Conservation (phyloP, 345 rosid species). For the Citrus maxima region DNA sequence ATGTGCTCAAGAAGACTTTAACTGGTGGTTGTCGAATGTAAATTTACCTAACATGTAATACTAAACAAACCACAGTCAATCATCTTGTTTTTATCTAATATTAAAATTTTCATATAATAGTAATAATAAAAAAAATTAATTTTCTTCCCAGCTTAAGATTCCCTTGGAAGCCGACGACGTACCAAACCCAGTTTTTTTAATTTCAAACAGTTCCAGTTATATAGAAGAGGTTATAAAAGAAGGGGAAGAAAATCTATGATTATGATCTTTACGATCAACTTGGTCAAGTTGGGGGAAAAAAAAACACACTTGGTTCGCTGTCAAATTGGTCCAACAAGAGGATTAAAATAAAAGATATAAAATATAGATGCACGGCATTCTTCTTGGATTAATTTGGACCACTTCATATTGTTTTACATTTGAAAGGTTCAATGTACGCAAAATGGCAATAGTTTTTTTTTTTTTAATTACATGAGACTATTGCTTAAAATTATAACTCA, state of each 20-base stretch:
- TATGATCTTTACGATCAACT: not conserved
- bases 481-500: too few relatives aligned
- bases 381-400: too few relatives aligned
- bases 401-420: not conserved
- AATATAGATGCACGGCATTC: not conserved
- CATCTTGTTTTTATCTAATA: not conserved
- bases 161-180: not conserved
- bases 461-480: too few relatives aligned
- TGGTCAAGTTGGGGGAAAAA: not conserved
- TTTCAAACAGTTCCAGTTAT: not conserved
- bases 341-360: not conserved
- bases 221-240: not conserved
- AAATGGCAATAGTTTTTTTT: not conserved
- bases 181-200: not conserved
- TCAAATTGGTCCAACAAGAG: not conserved
- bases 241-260: not conserved
- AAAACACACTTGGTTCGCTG: not conserved
- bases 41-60: too few relatives aligned
- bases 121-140: too few relatives aligned
- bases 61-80: not conserved
- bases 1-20: too few relatives aligned
- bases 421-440: not conserved
- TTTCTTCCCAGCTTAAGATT: not conserved
- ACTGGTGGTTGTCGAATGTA: too few relatives aligned
- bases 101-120: too few relatives aligned